Evolutionary conservation across 441 rosid species (phyloP).

Genomic region (Euphorbia schlechtendalii): DNA sequence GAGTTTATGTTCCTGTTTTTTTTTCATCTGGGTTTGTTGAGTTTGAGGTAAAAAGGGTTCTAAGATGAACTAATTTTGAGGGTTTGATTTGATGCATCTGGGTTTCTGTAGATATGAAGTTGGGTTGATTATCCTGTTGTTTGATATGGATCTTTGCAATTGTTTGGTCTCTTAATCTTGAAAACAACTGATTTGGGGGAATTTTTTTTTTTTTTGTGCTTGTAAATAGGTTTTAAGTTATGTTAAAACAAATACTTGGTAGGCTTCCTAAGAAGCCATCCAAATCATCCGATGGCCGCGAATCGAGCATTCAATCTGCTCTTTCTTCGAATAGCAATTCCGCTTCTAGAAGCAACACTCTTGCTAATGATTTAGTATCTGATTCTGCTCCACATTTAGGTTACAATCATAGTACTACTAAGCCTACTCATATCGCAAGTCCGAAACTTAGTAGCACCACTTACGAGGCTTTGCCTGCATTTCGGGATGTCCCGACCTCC

Average conservation of each 20-base stretch:
- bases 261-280: conserved; percentile 74
- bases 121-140: conserved; percentile 7
- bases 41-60: conserved; percentile 21
- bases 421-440: conserved; percentile 25
- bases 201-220: conserved; percentile 16
- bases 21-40: conserved; percentile 20
- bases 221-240: conserved; percentile 26
- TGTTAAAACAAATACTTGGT: conserved; percentile 78
- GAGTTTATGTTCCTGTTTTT: conserved; percentile 15
- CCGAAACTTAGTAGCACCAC: conserved; percentile 27
- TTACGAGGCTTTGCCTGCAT: conserved; percentile 49
- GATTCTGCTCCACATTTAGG: no score
- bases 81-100: conserved; percentile 13
- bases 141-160: conserved; percentile 18
- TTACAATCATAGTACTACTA: conserved; percentile 33
- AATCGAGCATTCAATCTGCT: conserved; percentile 37
- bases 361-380: conserved; percentile 25
- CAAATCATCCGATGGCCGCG: conserved; percentile 44
- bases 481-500: conserved; percentile 50
- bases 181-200: conserved; percentile 10
- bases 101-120: conserved; percentile 18
- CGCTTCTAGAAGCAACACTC: conserved; percentile 27
- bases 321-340: conserved; percentile 25
- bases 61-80: conserved; percentile 11
- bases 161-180: conserved; percentile 8